phyloP scores from a whole-genome alignment of 805 yeast species.

The Candida piceae region DNA sequence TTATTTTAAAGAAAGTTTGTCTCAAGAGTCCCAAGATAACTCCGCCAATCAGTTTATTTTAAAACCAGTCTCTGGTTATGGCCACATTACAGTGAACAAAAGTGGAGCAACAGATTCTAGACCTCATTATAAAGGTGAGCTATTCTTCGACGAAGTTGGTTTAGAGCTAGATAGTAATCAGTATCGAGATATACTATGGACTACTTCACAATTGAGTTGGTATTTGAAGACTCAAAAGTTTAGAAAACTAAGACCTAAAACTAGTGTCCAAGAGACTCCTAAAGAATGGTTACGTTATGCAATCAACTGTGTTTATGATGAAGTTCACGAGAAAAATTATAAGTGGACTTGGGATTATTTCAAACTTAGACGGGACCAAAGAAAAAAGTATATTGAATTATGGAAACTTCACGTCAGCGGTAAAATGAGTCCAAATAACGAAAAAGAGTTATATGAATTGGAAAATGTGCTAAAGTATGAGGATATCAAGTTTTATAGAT shows the following conservation, averaged over 20 bases:
- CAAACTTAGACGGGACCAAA: slow-evolving; percentile 62
- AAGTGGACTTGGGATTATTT: slow-evolving; percentile 89
- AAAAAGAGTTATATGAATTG: slow-evolving; percentile 40
- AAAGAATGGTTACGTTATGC: slow-evolving; percentile 79
- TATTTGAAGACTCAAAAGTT: slow-evolving; percentile 71
- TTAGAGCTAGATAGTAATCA: slow-evolving; percentile 79
- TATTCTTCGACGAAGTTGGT: slow-evolving; percentile 86
- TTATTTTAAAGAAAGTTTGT: slow-evolving; percentile 43
- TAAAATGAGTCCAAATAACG: slow-evolving; percentile 27
- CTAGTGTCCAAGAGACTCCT: slow-evolving; percentile 56
- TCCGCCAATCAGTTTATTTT: slow-evolving; percentile 51
- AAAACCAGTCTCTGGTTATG: slow-evolving; percentile 85
- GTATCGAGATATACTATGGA: slow-evolving; percentile 74
- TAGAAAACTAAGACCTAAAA: slow-evolving; percentile 62
- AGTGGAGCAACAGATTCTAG: slow-evolving; percentile 59
- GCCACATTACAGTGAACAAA: slow-evolving; percentile 77
- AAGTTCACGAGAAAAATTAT: slow-evolving; percentile 74
- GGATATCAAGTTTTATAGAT: slow-evolving; percentile 80
- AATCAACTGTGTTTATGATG: slow-evolving; percentile 67
- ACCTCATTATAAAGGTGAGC: slow-evolving; percentile 70
- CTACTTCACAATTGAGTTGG: slow-evolving; percentile 78
- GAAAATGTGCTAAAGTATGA: slow-evolving; percentile 64
- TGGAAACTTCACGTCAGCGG: slow-evolving; percentile 60
- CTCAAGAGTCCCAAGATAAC: slow-evolving; percentile 22
- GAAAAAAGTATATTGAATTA: slow-evolving; percentile 58